Base-by-base conservation (phyloP, 2,329 filamentous ascomycete species). In the Nigrospora osmanthi region DNA sequence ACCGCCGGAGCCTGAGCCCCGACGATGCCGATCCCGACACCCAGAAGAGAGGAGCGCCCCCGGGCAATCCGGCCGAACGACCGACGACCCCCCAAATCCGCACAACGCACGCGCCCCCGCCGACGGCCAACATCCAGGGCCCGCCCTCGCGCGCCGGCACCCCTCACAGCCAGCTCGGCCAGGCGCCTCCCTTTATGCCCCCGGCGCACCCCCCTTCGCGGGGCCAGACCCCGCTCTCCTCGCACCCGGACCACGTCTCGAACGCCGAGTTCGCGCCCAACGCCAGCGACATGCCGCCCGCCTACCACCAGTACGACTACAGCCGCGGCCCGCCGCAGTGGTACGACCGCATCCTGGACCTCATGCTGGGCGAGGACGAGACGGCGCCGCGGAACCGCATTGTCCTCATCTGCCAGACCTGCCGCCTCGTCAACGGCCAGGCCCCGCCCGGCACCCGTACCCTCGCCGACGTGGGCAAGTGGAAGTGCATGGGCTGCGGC, bases 311-410 rank as follows among this genome's bases (percentile, higher is more conserved):
- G 46, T 62, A 64, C 40, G 58, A 62, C 7, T 38, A 49, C 19
- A 53, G 51, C 35, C 46, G 52, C 3, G 58, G 56, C 11, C 54
- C 52, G 10, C 70, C 81, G 14, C 83, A 86, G 59, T 98, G 93
- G 93, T 98, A 97, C 65, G 93, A 98, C 62, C 81, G 91, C 45
- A 82, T 98, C 43, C 73, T 98, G 46, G 93, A 98, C 58, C 80
- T 95, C 0, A 79, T 98, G 23, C 76, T 98, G 0, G 93, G 93
- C 41, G 93, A 98, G 59, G 93, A 98, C 58, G 93, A 98, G 66
- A 94, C 87, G 5, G 82, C 87, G 12, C 80, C 91, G 3, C 94
- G 89, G 69, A 97, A 97, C 64, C 82, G 93, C 15, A 80, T 95
- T 47, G 91, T 83, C 9, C 72, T 98, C 51, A 88, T 98, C 45